Evolutionary conservation across 2,329 filamentous ascomycete genomes (phyloP), one percentile per base, ranked within the genome.

Genomic region (Trichoderma brevicompactum): DNA sequence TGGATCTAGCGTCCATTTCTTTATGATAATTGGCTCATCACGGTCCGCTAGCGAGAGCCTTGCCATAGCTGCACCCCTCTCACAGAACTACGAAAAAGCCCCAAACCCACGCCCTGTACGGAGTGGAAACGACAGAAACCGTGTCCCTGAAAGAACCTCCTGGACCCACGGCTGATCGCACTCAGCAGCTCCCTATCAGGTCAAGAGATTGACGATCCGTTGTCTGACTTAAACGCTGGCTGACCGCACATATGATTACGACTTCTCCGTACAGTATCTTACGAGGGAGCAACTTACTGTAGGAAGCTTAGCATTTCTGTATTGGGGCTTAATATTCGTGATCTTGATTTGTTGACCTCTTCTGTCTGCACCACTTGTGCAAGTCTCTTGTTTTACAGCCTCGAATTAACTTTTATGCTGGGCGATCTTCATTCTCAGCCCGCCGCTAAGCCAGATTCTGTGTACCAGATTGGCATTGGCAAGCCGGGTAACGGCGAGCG

Each of bases 101-200:
- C n/a, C n/a, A 15, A 41, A 19, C 9, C 3, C 48, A 36, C 58
- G 28, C 46, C 38, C 40, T 38, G 36, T 44, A 28, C 23, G 23
- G 23, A 28, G 23, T 15, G n/a, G 23, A 32, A 41, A 50, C 23
- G 38, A 23, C 23, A 19, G 48, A 52, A 36, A 32, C 46, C 15
- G n/a, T 43, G 58, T 41, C 58, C 58, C 58, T 61, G 48, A 8
- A 19, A 52, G 34, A 36, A 32, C 15, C 62, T 44, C 62, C 62
- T 64, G 52, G 62, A 64, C 62, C 62, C 62, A 64, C 53, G 62
- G 62, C 53, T 28, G 62, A 58, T 64, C 62, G 43, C 44, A 28
- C 15, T 58, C 36, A 17, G n/a, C 41, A 44, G 36, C 41, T 49
- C 61, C 41, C 34, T 44, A 48, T 55, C 50, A 28, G 5, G 41